These are phyloP conservation scores for Fraxinus albicans DNA, from an alignment of 305 asterid species.

Conservation along the genomic window DNA sequence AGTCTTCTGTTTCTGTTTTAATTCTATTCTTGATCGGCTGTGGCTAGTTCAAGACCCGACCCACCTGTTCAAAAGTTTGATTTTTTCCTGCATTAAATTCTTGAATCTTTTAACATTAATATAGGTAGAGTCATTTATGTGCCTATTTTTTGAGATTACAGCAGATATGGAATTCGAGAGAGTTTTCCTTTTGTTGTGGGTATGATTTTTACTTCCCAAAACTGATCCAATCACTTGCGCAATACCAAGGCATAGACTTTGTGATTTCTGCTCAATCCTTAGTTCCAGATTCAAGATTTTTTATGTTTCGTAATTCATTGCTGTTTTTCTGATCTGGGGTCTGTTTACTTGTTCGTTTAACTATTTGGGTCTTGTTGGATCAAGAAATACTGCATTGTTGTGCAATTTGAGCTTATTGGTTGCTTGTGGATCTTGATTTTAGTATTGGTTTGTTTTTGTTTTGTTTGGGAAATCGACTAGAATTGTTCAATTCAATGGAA, in stretches of 20 bases:
- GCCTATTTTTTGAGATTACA: constrained; percentile 19
- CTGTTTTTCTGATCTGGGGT: constrained; percentile 34
- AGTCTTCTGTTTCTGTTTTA: constrained; percentile 52
- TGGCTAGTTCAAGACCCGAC: constrained; percentile 41
- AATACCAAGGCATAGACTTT: constrained; percentile 25
- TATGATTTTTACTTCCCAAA: constrained; percentile 40
- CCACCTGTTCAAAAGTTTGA: constrained; percentile 43
- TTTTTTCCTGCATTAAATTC: constrained; percentile 33
- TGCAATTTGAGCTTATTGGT: constrained; percentile 13
- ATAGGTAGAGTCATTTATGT: constrained; percentile 10
- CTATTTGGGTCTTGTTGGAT: constrained; percentile 15
- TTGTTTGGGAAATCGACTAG: neutral
- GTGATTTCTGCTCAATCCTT: constrained; percentile 40
- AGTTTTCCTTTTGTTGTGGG: constrained; percentile 24
- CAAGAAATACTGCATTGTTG: constrained; percentile 27
- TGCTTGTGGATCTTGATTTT: constrained; percentile 24
- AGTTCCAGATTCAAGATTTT: constrained; percentile 34
- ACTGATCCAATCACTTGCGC: constrained; percentile 25
- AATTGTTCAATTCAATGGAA: constrained; percentile 30
- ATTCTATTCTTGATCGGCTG: constrained; percentile 30
- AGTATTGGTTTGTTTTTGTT: neutral
- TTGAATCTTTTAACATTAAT: constrained; percentile 24
- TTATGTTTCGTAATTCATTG: constrained; percentile 11
- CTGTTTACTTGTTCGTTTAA: constrained; percentile 17
- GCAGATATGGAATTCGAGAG: constrained; percentile 36